Evolutionary conservation across 768 basidiomycete genomes (phyloP), one percentile per base, ranked within the genome.

Genomic region (Rhizopogon vesiculosus): DNA sequence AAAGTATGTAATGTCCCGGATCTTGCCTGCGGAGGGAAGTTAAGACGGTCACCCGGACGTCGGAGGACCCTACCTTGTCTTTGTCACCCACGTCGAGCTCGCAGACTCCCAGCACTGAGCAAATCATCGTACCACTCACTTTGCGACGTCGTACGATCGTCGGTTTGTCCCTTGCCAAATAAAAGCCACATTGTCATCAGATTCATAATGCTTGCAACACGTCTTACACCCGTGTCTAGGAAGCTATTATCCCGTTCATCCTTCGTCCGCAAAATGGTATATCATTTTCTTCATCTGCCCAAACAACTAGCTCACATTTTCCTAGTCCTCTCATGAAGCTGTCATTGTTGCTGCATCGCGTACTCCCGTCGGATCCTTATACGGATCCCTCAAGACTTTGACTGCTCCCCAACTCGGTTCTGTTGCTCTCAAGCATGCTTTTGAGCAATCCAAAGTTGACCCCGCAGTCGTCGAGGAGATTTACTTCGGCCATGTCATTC

Each of bases 401-500:
- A 91, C 91, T 13, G 96, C 96, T 13, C 85, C 93, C 51, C 87
- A 99, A 69, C 89, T 99, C 55, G 97, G 97, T 63, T 73, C 82
- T 33, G 76, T 87, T 53, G 97, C 92, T 42, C 81, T 98, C 69
- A 98, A 94, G 72, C 89, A 90, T 69, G 97, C 94, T 18, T 79
- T 98, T 55, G 80, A 85, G 59, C 82, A 87, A 53, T 86, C 87
- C 45, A 84, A 86, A 52, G 80, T 98, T 66, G 83, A 88, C 63
- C 89, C 94, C 16, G 80, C 86, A 1, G 68, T 82, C 56, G 86
- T 92, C n/a, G 94, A 98, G 72, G 97, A 99, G 76, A 78, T 98
- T 64, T 98, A 89, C 81, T 89, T 98, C 67, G 97, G 97, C 61
- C 95, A 99, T 68, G 97, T 99, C 66, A 85, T 98, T 54, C 96